A percentile compares a stretch with the other conserved stretches of the same genome.
These are phyloP conservation scores for Candida sp. DNA, from an alignment of 1,139 yeast species.

Conservation along the genomic window DNA sequence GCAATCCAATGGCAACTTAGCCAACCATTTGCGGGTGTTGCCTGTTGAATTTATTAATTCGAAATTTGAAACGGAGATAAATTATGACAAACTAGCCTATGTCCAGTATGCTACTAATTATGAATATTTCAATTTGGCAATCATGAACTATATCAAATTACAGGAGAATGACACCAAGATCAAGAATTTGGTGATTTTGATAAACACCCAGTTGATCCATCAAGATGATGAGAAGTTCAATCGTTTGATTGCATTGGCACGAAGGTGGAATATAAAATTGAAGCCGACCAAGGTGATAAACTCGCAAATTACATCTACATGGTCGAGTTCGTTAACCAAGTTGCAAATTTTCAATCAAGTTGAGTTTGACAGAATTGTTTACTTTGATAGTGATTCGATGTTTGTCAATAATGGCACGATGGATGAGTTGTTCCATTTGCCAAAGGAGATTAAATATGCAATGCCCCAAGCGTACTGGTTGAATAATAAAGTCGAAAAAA, in stretches of 20 bases:
- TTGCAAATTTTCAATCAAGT: constrained; percentile 48
- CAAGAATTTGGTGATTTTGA: constrained; percentile 24
- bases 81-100: constrained; percentile 21
- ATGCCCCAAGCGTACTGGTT: constrained; percentile 42
- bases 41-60: constrained; percentile 19
- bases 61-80: not conserved
- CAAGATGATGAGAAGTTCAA: constrained; percentile 12
- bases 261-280: constrained; percentile 15
- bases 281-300: constrained; percentile 14
- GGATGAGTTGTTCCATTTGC: constrained; percentile 32
- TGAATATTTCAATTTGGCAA: constrained; percentile 30
- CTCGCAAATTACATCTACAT: constrained; percentile 21
- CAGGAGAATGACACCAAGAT: constrained; percentile 17
- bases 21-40: constrained; percentile 16
- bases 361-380: constrained; percentile 37
- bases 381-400: constrained; percentile 44
- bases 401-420: constrained; percentile 18
- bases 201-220: constrained; percentile 15
- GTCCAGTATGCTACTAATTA: constrained; percentile 36
- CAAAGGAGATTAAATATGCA: constrained; percentile 23
- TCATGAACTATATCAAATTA: constrained; percentile 25
- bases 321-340: constrained; percentile 56
- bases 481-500: constrained; percentile 13
- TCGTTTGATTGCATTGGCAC: constrained; percentile 10
- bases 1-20: constrained; percentile 12